phyloP scores from a whole-genome alignment of 176 grass and related monocot genomes.

The Melocanna baccifera region DNA sequence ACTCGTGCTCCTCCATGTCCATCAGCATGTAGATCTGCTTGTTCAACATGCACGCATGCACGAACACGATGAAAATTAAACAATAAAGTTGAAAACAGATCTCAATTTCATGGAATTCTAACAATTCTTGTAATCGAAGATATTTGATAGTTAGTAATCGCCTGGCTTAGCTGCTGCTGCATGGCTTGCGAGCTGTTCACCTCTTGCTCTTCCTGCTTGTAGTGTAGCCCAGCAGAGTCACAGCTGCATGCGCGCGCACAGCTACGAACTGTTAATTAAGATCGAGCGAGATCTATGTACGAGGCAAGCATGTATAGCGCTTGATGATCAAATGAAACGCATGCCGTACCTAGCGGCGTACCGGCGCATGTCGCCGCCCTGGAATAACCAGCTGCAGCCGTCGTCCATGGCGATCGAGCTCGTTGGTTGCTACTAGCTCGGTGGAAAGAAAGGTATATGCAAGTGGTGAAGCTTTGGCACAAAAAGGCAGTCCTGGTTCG shows the following conservation, averaged over 20 bases:
- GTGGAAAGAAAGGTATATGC: not conserved
- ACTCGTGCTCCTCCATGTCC: not conserved
- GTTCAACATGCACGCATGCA: not conserved
- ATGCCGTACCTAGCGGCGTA: not conserved
- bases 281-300: not conserved
- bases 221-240: not conserved
- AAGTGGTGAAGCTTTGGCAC: not conserved
- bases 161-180: constrained; percentile 20
- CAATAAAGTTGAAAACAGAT: not conserved
- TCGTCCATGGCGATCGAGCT: not conserved
- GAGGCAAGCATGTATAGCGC: too few species aligned
- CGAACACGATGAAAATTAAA: not conserved
- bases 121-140: not conserved
- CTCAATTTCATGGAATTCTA: too few species aligned
- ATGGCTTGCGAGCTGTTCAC: not conserved
- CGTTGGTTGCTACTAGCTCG: not conserved
- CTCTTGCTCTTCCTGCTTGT: not conserved
- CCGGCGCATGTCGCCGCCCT: not conserved
- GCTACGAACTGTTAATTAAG: not conserved
- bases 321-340: not conserved
- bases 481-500: not conserved
- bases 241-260: not conserved
- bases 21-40: not conserved
- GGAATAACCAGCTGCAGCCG: not conserved
- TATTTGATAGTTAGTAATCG: not conserved